Percentiles rank a stretch among this genome's conserved stretches.
These are phyloP conservation scores for Psophocarpus tetragonolobus DNA, from an alignment of 306 rosid genomes.

Conservation along the genomic window DNA sequence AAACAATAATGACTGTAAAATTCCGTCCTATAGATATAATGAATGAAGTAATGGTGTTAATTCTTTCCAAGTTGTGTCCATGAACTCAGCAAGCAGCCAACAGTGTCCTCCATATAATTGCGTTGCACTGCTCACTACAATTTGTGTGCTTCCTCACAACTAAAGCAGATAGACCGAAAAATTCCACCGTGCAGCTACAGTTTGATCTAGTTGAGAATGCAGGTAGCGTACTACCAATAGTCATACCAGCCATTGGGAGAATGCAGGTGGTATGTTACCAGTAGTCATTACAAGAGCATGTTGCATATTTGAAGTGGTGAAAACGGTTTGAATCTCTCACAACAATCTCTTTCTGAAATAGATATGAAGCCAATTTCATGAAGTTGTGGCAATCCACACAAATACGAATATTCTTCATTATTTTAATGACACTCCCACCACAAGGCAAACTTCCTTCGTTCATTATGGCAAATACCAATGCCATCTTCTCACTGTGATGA, in stretches of 20 bases:
- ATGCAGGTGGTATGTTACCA: slow-evolving; percentile 53
- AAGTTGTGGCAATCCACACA: slow-evolving; percentile 93
- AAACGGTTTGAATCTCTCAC: slow-evolving; percentile 92
- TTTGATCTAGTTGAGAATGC: not conserved
- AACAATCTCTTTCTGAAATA: slow-evolving; percentile 63
- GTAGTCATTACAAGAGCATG: slow-evolving; percentile 80
- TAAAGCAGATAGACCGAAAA: slow-evolving; percentile 51
- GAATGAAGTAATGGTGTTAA: slow-evolving; percentile 16
- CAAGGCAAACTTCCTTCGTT: slow-evolving; percentile 47
- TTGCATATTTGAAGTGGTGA: slow-evolving; percentile 69
- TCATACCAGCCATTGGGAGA: slow-evolving; percentile 29
- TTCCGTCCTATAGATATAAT: not conserved
- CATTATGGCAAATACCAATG: slow-evolving; percentile 71
- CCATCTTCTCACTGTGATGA: slow-evolving; percentile 89
- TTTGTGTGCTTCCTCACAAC: slow-evolving; percentile 52
- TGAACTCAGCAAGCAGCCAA: slow-evolving; percentile 52
- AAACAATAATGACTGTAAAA: not conserved
- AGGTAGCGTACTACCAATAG: slow-evolving; percentile 52
- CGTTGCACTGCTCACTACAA: slow-evolving; percentile 48
- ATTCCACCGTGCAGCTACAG: not conserved
- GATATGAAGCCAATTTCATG: slow-evolving; percentile 76
- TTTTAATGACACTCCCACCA: slow-evolving; percentile 51
- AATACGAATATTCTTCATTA: slow-evolving; percentile 87
- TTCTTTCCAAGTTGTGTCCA: slow-evolving; percentile 46
- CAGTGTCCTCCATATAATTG: slow-evolving; percentile 60